Percentiles rank a stretch among this genome's conserved stretches.
Conservation (phyloP, 352 stramenopile genomes). For the Nothophytophthora sp. region DNA sequence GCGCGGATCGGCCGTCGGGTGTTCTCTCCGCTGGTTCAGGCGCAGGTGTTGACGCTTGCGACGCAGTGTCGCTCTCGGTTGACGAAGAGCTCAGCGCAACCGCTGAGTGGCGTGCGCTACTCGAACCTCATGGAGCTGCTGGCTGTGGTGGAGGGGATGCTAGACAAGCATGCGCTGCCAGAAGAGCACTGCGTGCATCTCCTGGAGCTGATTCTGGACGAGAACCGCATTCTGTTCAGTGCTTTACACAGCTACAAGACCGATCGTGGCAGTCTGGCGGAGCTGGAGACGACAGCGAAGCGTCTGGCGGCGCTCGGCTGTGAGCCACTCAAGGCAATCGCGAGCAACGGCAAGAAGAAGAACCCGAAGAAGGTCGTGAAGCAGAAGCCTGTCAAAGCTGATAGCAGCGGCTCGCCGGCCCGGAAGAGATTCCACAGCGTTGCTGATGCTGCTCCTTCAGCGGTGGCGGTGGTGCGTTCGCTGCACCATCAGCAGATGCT, state of each 20-base stretch:
- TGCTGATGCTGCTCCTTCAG: slow-evolving; percentile 1
- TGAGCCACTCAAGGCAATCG: slow-evolving; percentile 6
- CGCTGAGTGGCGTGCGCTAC: slow-evolving; percentile 9
- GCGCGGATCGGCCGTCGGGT: slow-evolving; percentile 50
- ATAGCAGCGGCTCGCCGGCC: not conserved
- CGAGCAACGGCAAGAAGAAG: slow-evolving; percentile 20
- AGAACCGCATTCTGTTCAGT: slow-evolving; percentile 56
- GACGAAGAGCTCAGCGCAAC: not conserved
- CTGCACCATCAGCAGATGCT: slow-evolving; percentile 64
- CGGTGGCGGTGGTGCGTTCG: slow-evolving; percentile 42
- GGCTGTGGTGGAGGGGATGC: slow-evolving; percentile 42
- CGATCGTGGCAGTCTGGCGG: slow-evolving; percentile 33
- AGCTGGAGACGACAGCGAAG: slow-evolving; percentile 57
- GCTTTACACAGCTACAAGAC: slow-evolving; percentile 55
- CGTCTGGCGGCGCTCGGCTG: slow-evolving; percentile 41
- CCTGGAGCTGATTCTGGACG: slow-evolving; percentile 44
- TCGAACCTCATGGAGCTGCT: slow-evolving; percentile 55
- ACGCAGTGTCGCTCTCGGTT: slow-evolving; percentile 23
- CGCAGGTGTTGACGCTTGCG: slow-evolving; percentile 41
- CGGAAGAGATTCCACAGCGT: slow-evolving; percentile 10
- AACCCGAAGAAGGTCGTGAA: slow-evolving; percentile 10
- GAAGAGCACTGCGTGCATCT: slow-evolving; percentile 55
- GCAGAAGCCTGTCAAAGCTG: too few relatives aligned
- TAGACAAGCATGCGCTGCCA: slow-evolving; percentile 59
- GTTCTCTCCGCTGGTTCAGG: slow-evolving; percentile 59